Conservation (phyloP, 176 grass and related monocot genomes). For the Avena insularis region DNA sequence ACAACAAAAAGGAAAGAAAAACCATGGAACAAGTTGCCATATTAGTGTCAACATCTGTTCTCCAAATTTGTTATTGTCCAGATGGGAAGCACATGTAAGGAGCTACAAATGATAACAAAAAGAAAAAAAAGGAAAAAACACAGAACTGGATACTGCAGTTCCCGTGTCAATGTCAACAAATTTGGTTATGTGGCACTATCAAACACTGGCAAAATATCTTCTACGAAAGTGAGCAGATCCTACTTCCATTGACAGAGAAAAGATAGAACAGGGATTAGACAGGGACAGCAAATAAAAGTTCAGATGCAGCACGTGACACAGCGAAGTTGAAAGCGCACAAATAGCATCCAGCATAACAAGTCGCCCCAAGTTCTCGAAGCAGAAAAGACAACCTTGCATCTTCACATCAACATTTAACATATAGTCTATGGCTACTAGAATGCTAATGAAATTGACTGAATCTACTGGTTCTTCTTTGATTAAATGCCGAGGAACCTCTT, state of each 20-base stretch:
- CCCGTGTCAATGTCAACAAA: constrained; percentile 21
- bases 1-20: too few relatives aligned
- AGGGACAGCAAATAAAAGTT: constrained; percentile 27
- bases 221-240: background rate
- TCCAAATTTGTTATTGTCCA: background rate
- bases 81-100: background rate
- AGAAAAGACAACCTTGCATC: background rate
- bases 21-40: too few relatives aligned
- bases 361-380: background rate
- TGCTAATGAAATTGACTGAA: constrained; percentile 14
- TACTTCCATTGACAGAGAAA: constrained; percentile 26
- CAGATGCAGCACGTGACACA: background rate
- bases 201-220: constrained; percentile 18
- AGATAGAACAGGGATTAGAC: background rate
- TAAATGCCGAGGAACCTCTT: background rate
- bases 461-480: background rate
- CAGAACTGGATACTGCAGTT: background rate
- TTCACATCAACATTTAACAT: constrained; percentile 1
- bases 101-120: background rate
- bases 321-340: constrained; percentile 9
- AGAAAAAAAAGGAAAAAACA: background rate
- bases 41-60: too few relatives aligned
- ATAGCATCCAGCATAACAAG: background rate
- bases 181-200: background rate
- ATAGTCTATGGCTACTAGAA: background rate